Conservation (phyloP, 1,139 yeast species). For the Meyerozyma sp. region DNA sequence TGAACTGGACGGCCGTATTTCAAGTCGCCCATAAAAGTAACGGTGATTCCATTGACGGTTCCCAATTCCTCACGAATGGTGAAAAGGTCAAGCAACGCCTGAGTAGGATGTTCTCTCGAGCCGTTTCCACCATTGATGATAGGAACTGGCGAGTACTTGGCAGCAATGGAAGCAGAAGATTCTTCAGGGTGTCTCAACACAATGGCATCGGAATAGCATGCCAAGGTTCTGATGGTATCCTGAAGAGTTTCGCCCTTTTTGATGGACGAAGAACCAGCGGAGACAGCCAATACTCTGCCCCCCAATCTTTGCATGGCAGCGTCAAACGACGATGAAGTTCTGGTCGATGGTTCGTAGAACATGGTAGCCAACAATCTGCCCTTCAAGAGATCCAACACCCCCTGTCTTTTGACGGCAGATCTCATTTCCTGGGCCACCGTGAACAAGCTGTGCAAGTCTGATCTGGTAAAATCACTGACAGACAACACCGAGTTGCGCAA, state of each 20-base stretch:
- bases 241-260: conserved; percentile 98
- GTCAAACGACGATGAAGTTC: conserved; percentile 94
- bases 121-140: conserved; percentile 98
- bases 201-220: conserved; percentile 94
- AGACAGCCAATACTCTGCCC: conserved; percentile 89
- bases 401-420: conserved; percentile 93
- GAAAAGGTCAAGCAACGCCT: conserved; percentile 93
- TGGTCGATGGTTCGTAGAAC: conserved; percentile 97
- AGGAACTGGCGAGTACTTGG: conserved; percentile 95
- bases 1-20: conserved; percentile 98
- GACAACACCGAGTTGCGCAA: conserved; percentile 82
- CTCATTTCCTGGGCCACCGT: conserved; percentile 98
- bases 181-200: conserved; percentile 95
- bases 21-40: conserved; percentile 98
- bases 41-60: conserved; percentile 95
- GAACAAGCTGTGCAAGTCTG: conserved; percentile 87
- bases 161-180: conserved; percentile 89
- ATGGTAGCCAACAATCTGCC: conserved; percentile 92
- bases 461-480: conserved; percentile 79
- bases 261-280: conserved; percentile 82
- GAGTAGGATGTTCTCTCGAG: conserved; percentile 96
- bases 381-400: conserved; percentile 83
- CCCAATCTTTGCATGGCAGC: conserved; percentile 99
- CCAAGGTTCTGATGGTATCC: conserved; percentile 91
- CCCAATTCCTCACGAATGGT: conserved; percentile 99